phyloP scores from a whole-genome alignment of 495 filamentous ascomycete genomes.

The Podospora pseudoanserina region DNA sequence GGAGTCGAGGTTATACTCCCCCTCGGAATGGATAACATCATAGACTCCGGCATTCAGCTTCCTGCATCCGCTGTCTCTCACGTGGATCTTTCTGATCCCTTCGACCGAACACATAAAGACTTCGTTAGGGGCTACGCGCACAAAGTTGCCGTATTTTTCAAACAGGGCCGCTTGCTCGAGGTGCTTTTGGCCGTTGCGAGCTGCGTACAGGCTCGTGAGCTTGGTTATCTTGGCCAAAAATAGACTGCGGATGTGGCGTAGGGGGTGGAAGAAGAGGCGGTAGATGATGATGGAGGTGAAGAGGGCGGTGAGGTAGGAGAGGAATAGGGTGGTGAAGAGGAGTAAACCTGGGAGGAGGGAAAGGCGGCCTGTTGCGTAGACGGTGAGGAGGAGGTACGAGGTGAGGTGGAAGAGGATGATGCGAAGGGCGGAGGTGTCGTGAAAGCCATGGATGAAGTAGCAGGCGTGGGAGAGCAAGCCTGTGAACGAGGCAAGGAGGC shows the following conservation, averaged over 20 bases:
- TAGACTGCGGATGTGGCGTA: constrained; percentile 46
- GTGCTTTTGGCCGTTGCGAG: constrained; percentile 33
- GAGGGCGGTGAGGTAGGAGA: constrained; percentile 33
- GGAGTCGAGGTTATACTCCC: constrained; percentile 25
- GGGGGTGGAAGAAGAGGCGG: constrained; percentile 45
- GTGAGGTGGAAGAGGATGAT: constrained; percentile 14
- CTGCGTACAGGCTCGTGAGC: constrained; percentile 28
- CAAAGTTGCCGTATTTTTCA: constrained; percentile 37
- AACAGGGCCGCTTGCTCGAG: constrained; percentile 30
- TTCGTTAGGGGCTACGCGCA: constrained; percentile 33
- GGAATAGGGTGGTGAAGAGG: constrained; percentile 1
- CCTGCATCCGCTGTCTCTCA: constrained; percentile 10
- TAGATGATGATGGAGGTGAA: constrained; percentile 45
- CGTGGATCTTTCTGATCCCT: constrained; percentile 19
- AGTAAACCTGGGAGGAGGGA: not conserved
- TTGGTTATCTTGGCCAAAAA: constrained; percentile 39
- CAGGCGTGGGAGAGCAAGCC: constrained; percentile 21
- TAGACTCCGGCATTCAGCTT: constrained; percentile 20
- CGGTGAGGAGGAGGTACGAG: not conserved
- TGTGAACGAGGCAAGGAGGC: constrained; percentile 1
- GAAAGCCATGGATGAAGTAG: constrained; percentile 22
- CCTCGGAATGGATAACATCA: constrained; percentile 16
- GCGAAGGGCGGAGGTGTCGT: constrained; percentile 6
- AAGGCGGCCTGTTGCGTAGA: not conserved
- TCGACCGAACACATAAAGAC: constrained; percentile 14